Percentiles rank a stretch among this genome's conserved stretches.
Evolutionary conservation across 345 rosid species (phyloP).

Genomic region (Leavenworthia alabamica): DNA sequence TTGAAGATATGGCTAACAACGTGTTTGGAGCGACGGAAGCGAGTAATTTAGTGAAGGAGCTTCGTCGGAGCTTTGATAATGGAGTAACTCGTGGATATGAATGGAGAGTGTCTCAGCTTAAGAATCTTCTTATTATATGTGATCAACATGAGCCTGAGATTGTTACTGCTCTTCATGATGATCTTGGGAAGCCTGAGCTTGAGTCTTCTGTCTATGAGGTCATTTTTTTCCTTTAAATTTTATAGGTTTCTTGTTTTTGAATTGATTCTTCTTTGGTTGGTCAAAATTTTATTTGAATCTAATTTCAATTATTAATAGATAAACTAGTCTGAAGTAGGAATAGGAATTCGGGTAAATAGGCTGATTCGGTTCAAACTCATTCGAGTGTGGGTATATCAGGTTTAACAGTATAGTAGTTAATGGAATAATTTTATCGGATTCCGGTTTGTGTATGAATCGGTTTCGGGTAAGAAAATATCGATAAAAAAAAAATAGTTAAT

Average conservation of each 20-base stretch:
- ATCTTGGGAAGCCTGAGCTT: constrained; percentile 73
- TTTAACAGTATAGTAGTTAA: too few species aligned
- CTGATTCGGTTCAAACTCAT: too few species aligned
- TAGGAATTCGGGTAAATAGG: too few species aligned
- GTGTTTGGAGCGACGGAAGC: constrained; percentile 53
- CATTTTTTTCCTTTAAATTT: background rate
- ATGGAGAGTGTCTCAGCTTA: constrained; percentile 75
- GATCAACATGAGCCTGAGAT: constrained; percentile 61
- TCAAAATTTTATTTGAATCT: background rate
- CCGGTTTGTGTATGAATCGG: too few species aligned
- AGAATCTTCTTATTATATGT: constrained; percentile 42
- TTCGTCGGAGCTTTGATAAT: constrained; percentile 40
- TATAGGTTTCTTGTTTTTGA: background rate
- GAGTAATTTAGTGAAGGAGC: constrained; percentile 38
- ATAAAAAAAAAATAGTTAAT: too few species aligned
- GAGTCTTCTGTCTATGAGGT: constrained; percentile 80
- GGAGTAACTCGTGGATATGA: constrained; percentile 66
- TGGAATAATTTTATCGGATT: too few species aligned
- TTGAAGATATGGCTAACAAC: constrained; percentile 34
- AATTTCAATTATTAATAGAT: too few species aligned
- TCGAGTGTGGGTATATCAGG: too few species aligned
- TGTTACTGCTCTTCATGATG: constrained; percentile 58
- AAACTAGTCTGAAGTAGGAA: too few species aligned
- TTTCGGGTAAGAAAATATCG: too few species aligned
- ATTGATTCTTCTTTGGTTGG: background rate